Evolutionary conservation across 805 yeast species (phyloP), one percentile per base, ranked within the genome.

Genomic region (Ogataea methylovora): DNA sequence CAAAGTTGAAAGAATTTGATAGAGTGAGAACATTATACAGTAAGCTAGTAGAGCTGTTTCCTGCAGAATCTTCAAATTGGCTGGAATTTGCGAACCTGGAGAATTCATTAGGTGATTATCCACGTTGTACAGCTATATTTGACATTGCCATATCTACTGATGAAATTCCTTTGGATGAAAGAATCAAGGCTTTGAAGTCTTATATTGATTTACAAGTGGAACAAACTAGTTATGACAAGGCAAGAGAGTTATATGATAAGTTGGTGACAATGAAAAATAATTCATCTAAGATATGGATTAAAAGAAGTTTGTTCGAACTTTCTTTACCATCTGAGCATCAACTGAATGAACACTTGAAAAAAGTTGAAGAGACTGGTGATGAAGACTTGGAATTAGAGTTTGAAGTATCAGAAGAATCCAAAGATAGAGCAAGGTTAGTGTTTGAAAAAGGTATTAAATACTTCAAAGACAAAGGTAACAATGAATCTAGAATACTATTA

Each of bases 11-110:
- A 24, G 92, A 87, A 46, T 83, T 83, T 65, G 94, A 82, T 40
- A 59, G 96, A 24, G 87, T 81, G 7, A 61, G 97, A 22, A 76
- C 62, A 51, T 49, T 92, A 3, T 86, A 76, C 51, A 84, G 79
- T 42, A 78, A 74, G 48, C 73, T 71, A 60, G 42, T 84, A n/a
- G 79, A 75, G 42, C 43, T 50, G 2, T 68, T 61, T 42, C 68
- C 78, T 0, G 37, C 42, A 3, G 40, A 63, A 7, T 48, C 65
- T 1, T 49, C 56, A 4, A 63, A 72, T 0, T 78, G 97, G 80
- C 47, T 71, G 3, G 67, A 69, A 5, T 87, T 75, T 58, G 79
- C 88, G 2, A 69, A 67, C 4, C 67, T 88, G 42, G 97, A 90
- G 54, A 63, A 60, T 33, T 62, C 62, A 17, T 53, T 84, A 18